Conservation (phyloP, 179 eudicot genomes). For the Pouteria campechiana region DNA sequence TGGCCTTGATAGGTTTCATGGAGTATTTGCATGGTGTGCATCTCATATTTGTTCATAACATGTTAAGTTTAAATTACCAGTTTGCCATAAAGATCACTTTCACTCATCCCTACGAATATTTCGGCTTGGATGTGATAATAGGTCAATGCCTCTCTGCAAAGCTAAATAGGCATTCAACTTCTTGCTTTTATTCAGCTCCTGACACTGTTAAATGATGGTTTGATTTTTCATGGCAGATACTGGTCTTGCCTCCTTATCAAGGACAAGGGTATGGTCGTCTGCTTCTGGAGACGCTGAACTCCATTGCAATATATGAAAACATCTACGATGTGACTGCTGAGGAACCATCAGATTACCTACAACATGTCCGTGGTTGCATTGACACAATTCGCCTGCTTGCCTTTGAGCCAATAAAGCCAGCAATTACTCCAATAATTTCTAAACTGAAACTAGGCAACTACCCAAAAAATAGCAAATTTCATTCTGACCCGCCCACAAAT, state of each 20-base stretch:
- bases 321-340: constrained; percentile 78
- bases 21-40: too few species aligned
- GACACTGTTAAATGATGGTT: neutral
- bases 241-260: constrained; percentile 80
- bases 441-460: constrained; percentile 65
- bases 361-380: constrained; percentile 57
- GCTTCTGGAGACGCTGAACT: constrained; percentile 56
- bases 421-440: constrained; percentile 28
- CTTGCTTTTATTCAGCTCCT: too few species aligned
- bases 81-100: too few species aligned
- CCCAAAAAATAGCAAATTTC: constrained; percentile 47
- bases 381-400: constrained; percentile 61
- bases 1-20: too few species aligned
- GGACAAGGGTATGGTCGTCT: constrained; percentile 61
- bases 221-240: constrained; percentile 43
- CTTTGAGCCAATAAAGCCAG: constrained; percentile 33
- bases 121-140: too few species aligned
- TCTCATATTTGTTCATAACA: too few species aligned
- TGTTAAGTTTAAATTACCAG: too few species aligned
- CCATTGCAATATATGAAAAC: constrained; percentile 46
- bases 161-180: too few species aligned
- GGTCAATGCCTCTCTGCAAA: too few species aligned
- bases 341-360: constrained; percentile 88
- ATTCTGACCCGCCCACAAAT: constrained; percentile 43
- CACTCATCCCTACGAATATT: too few species aligned